A percentile compares a stretch with the other conserved stretches of the same genome.
These are phyloP conservation scores for Phylloporus sp. DNA, from an alignment of 768 basidiomycete species.

Conservation along the genomic window DNA sequence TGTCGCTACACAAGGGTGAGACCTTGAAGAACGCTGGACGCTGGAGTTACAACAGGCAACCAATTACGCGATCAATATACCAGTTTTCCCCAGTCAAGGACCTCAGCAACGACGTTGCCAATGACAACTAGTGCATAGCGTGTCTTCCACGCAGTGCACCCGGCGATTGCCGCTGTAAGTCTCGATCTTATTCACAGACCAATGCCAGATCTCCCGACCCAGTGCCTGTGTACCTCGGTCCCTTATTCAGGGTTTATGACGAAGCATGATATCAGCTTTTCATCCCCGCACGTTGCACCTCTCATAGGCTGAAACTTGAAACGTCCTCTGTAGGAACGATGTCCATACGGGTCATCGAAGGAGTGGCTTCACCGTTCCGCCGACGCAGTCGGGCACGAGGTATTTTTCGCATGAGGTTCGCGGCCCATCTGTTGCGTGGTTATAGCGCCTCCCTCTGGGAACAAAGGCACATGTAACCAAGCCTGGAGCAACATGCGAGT, in stretches of 20 bases:
- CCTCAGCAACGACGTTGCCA: constrained; percentile 5
- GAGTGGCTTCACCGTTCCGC: constrained; percentile 1
- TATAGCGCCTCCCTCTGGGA: background rate
- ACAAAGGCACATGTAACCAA: background rate
- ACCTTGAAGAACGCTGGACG: background rate
- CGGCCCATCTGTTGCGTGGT: background rate
- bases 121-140: constrained; percentile 6
- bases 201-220: constrained; percentile 1
- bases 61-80: background rate
- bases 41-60: background rate
- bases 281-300: constrained; percentile 1
- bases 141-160: background rate
- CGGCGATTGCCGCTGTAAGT: constrained; percentile 14
- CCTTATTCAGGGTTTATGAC: background rate
- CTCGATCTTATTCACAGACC: constrained; percentile 6
- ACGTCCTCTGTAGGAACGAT: background rate
- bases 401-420: background rate
- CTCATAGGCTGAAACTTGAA: constrained; percentile 1
- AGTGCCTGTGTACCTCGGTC: background rate
- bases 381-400: background rate
- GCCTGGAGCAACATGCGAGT: constrained; percentile 10
- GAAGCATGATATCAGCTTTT: constrained; percentile 4
- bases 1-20: background rate
- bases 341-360: background rate
- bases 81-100: background rate